Evolutionary conservation across 441 rosid species (phyloP).

Genomic region (Caryocar brasiliense): DNA sequence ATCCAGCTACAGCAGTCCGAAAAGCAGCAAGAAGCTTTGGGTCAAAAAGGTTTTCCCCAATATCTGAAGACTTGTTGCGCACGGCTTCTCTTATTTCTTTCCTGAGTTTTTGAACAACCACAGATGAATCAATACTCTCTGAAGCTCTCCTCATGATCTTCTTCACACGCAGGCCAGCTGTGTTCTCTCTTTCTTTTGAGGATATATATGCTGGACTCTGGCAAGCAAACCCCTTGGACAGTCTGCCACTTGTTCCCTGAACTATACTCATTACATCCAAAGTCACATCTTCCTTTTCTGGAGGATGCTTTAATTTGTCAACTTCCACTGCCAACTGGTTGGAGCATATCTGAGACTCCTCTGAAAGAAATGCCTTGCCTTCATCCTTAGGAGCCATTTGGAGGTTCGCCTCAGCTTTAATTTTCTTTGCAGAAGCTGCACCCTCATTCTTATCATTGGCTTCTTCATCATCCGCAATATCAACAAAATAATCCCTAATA

Average conservation of each 20-base stretch:
- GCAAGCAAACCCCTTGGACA: constrained; percentile 25
- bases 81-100: constrained; percentile 90
- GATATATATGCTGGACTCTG: constrained; percentile 29
- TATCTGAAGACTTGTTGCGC: constrained; percentile 53
- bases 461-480: constrained; percentile 32
- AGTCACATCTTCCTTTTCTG: constrained; percentile 20
- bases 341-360: constrained; percentile 19
- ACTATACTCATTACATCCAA: constrained; percentile 74
- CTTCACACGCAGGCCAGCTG: constrained; percentile 76
- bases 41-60: constrained; percentile 66
- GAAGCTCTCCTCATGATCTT: constrained; percentile 69
- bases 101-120: constrained; percentile 69
- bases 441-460: constrained; percentile 27
- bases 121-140: constrained; percentile 64
- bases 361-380: constrained; percentile 22
- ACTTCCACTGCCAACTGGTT: constrained; percentile 12
- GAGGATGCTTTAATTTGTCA: constrained; percentile 16
- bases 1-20: constrained; percentile 70
- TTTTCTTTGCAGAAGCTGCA: constrained; percentile 28
- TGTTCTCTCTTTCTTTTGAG: constrained; percentile 45
- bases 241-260: constrained; percentile 33
- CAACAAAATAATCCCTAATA: constrained; percentile 25
- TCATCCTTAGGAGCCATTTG: constrained; percentile 28
- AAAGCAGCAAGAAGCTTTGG: constrained; percentile 93
- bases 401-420: constrained; percentile 34